These are phyloP conservation scores for Ajuga reptans DNA, from an alignment of 305 asterid species.

Conservation along the genomic window DNA sequence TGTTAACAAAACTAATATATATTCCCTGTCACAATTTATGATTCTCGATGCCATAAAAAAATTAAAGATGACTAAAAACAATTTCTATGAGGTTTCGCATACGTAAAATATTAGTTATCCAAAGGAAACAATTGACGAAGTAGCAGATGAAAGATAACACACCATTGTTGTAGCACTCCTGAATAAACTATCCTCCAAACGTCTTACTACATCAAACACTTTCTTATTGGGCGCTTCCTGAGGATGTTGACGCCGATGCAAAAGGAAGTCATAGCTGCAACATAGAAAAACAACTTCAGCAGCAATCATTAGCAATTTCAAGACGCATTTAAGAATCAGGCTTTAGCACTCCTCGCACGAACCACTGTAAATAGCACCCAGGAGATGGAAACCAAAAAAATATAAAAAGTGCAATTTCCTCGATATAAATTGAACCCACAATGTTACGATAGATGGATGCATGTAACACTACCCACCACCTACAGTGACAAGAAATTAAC, in stretches of 20 bases:
- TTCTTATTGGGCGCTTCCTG: constrained; percentile 48
- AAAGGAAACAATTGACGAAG: constrained; percentile 4
- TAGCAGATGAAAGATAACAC: constrained; percentile 14
- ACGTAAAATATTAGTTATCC: not conserved
- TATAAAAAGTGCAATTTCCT: not conserved
- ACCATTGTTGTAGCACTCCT: constrained; percentile 74
- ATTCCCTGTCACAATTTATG: not conserved
- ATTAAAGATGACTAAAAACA: not conserved
- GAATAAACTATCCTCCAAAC: constrained; percentile 73
- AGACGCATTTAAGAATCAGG: not conserved
- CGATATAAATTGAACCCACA: not conserved
- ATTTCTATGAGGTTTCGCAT: not conserved
- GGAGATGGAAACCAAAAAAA: not conserved
- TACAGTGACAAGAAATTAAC: not conserved
- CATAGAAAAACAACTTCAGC: constrained; percentile 23
- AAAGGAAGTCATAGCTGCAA: constrained; percentile 65
- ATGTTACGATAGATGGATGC: not conserved
- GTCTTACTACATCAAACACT: constrained; percentile 65
- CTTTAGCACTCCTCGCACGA: not conserved
- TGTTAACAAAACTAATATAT: not conserved
- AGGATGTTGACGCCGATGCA: constrained; percentile 52
- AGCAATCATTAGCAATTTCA: constrained; percentile 10
- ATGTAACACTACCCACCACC: not conserved
- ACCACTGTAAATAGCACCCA: constrained; percentile 6
- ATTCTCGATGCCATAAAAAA: constrained; percentile 1